Evolutionary conservation across 768 basidiomycete genomes (phyloP).

Genomic region (Tubosaeta sp.): DNA sequence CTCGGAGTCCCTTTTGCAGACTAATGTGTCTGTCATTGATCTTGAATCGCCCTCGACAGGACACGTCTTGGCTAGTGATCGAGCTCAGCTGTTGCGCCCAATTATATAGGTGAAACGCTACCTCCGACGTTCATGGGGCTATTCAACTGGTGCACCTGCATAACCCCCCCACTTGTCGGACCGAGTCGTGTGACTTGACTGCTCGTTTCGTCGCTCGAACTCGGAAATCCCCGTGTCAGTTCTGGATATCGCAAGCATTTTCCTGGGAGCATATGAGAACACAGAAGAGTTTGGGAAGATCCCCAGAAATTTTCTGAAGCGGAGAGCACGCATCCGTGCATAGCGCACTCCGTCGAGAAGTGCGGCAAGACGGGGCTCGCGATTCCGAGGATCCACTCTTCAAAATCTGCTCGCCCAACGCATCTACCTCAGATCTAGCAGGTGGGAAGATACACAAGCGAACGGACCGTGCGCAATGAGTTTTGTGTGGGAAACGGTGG

Average conservation of each 20-base stretch:
- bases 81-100: neutral
- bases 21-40: too few species aligned
- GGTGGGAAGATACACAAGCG: neutral
- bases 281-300: neutral
- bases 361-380: neutral
- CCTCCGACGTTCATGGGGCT: neutral
- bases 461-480: neutral
- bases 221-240: neutral
- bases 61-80: neutral
- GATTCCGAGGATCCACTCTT: neutral
- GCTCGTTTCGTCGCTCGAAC: neutral
- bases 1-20: neutral
- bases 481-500: neutral
- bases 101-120: neutral
- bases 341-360: neutral
- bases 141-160: neutral
- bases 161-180: too few species aligned
- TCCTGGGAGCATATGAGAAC: neutral
- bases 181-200: neutral
- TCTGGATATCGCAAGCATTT: too few species aligned
- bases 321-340: neutral
- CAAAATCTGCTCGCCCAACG: neutral
- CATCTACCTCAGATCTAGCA: neutral
- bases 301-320: neutral
- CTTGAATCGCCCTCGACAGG: neutral